Percentiles rank a stretch among this genome's conserved stretches.
phyloP scores from a whole-genome alignment of 257 asterid species.

The Hygrophila difformis region DNA sequence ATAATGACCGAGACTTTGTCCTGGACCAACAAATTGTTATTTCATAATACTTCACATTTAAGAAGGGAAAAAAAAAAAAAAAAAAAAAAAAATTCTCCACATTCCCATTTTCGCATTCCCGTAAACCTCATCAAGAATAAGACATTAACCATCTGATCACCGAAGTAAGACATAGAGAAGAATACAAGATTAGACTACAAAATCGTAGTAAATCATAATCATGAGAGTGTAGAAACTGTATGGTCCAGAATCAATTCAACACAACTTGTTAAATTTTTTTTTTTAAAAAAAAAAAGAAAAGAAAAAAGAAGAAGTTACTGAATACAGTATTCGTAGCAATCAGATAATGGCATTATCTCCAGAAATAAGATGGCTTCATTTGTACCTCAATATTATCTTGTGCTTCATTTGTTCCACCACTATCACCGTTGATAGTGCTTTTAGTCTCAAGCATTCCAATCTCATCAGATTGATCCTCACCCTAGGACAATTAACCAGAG shows the following conservation, averaged over 20 bases:
- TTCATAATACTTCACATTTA: too few species aligned
- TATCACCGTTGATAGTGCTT: conserved; percentile 21
- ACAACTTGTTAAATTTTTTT: not conserved
- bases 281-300: conserved; percentile 13
- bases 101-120: conserved; percentile 1
- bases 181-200: not conserved
- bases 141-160: conserved; percentile 5
- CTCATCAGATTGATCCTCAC: conserved; percentile 29
- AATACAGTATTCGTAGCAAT: too few species aligned
- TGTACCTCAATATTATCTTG: conserved; percentile 49
- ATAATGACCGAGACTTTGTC: not conserved
- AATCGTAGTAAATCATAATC: not conserved
- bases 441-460: conserved; percentile 28
- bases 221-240: not conserved
- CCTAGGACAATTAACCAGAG: conserved; percentile 24
- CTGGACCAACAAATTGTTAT: not conserved
- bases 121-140: too few species aligned
- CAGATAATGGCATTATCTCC: not conserved
- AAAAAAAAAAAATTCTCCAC: too few species aligned
- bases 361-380: too few species aligned
- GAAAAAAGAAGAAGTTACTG: not conserved
- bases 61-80: conserved; percentile 5
- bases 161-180: conserved; percentile 10
- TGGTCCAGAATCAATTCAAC: not conserved
- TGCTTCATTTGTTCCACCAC: conserved; percentile 21